Evolutionary conservation across 805 yeast genomes (phyloP).

Genomic region (Sugiyamaella marilandica): DNA sequence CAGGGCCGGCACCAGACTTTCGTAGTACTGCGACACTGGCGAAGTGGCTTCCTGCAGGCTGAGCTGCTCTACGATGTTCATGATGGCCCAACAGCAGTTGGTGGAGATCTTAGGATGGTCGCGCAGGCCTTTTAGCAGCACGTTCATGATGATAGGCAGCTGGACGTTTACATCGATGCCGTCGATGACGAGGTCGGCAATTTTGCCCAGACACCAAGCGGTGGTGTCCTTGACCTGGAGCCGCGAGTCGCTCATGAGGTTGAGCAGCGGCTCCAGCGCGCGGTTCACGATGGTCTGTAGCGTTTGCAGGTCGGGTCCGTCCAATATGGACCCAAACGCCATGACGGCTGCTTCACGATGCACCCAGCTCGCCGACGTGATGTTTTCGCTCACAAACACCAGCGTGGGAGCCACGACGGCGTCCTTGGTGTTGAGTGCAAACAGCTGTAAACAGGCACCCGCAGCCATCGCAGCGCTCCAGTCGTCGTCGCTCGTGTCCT

Average conservation of each 20-base stretch:
- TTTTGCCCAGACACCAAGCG: constrained; percentile 97
- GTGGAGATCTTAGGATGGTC: constrained; percentile 92
- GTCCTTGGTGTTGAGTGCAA: constrained; percentile 85
- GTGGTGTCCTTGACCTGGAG: constrained; percentile 94
- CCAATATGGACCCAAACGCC: constrained; percentile 97
- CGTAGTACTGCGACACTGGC: constrained; percentile 70
- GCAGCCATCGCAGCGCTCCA: constrained; percentile 99
- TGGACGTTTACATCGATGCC: constrained; percentile 64
- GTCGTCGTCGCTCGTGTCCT: constrained; percentile 83
- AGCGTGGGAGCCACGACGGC: constrained; percentile 82
- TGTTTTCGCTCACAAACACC: constrained; percentile 73
- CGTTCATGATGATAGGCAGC: constrained; percentile 66
- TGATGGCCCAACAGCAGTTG: constrained; percentile 97
- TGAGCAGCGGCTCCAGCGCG: constrained; percentile 76
- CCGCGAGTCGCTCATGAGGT: constrained; percentile 65
- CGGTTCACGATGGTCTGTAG: constrained; percentile 65
- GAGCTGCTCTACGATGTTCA: constrained; percentile 84
- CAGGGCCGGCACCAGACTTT: constrained; percentile 62
- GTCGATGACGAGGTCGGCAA: constrained; percentile 78
- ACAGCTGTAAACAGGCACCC: constrained; percentile 91
- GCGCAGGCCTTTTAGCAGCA: constrained; percentile 71
- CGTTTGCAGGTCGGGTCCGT: constrained; percentile 80
- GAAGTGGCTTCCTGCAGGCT: constrained; percentile 49
- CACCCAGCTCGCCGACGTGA: constrained; percentile 66
- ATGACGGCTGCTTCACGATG: constrained; percentile 94